phyloP scores from a whole-genome alignment of 1,139 yeast genomes.

The Nakaseomyces nivariensis region DNA sequence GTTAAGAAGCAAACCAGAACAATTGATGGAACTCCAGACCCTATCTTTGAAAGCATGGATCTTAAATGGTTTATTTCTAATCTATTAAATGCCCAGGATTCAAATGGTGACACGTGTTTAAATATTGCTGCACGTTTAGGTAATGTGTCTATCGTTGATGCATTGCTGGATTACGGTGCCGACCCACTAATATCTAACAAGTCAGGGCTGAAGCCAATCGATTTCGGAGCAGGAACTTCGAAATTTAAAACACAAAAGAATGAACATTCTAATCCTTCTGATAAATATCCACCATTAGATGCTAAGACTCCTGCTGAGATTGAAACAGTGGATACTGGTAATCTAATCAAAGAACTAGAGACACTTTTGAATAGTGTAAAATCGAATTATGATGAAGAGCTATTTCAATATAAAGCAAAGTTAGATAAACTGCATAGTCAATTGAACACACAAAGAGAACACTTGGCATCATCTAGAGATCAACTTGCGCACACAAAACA shows the following conservation, averaged over 20 bases:
- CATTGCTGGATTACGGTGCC: conserved; percentile 78
- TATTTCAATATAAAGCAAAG: conserved; percentile 21
- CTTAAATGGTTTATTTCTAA: conserved; percentile 55
- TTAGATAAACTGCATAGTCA: conserved; percentile 19
- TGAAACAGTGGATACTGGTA: conserved; percentile 19
- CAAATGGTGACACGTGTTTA: conserved; percentile 79
- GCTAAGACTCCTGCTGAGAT: background rate
- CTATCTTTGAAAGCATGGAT: conserved; percentile 32
- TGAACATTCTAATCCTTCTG: background rate
- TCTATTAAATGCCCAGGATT: conserved; percentile 68
- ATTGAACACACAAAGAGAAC: conserved; percentile 19
- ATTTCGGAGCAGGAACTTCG: conserved; percentile 49
- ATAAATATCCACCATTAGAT: background rate
- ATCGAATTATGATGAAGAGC: conserved; percentile 25
- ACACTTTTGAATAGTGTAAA: conserved; percentile 20
- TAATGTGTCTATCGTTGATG: conserved; percentile 68
- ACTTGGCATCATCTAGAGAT: conserved; percentile 22
- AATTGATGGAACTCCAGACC: conserved; percentile 31
- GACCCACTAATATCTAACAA: conserved; percentile 70
- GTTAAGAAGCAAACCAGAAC: conserved; percentile 35
- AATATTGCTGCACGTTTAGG: conserved; percentile 90
- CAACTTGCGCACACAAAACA: conserved; percentile 22
- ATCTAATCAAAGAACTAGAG: conserved; percentile 21
- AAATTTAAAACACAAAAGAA: conserved; percentile 7
- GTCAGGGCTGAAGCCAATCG: conserved; percentile 76